Conservation (phyloP, 164 flowering plant genomes). For the Macadamia tetraphylla region DNA sequence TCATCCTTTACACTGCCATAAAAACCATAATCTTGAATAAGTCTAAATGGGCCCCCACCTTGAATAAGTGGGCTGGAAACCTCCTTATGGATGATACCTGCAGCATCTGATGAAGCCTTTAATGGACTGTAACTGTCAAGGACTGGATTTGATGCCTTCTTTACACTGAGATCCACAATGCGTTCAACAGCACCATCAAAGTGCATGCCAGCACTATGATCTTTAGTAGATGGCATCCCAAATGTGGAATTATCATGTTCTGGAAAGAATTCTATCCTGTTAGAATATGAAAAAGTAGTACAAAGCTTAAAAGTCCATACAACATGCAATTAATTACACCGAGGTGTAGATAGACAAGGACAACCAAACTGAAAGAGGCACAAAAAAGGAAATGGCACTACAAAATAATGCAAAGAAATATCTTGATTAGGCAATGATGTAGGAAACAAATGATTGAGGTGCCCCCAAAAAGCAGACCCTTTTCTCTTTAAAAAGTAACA, state of each 20-base stretch:
- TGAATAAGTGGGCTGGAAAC: constrained; percentile 5
- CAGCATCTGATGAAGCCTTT: constrained; percentile 17
- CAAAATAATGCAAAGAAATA: no score
- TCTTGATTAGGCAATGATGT: no score
- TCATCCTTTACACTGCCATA: constrained; percentile 48
- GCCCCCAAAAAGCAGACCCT: no score
- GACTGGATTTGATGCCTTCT: constrained; percentile 7
- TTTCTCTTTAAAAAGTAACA: no score
- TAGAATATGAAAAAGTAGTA: neutral
- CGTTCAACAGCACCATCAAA: constrained; percentile 15
- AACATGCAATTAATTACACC: no score
- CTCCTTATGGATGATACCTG: constrained; percentile 13
- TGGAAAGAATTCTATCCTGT: constrained; percentile 10
- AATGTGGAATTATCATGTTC: constrained; percentile 8
- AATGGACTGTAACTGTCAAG: constrained; percentile 6
- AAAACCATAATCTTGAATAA: constrained; percentile 59
- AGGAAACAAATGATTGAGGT: no score
- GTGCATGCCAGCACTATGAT: constrained; percentile 8
- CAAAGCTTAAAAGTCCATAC: neutral
- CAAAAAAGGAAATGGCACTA: no score
- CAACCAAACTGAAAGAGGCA: no score
- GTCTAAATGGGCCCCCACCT: constrained; percentile 50
- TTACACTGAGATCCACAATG: constrained; percentile 5
- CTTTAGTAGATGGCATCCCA: constrained; percentile 7
- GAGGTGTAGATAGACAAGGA: no score